These are phyloP conservation scores for Pseudopyricularia javanii DNA, from an alignment of 2,329 filamentous ascomycete genomes.

Conservation along the genomic window DNA sequence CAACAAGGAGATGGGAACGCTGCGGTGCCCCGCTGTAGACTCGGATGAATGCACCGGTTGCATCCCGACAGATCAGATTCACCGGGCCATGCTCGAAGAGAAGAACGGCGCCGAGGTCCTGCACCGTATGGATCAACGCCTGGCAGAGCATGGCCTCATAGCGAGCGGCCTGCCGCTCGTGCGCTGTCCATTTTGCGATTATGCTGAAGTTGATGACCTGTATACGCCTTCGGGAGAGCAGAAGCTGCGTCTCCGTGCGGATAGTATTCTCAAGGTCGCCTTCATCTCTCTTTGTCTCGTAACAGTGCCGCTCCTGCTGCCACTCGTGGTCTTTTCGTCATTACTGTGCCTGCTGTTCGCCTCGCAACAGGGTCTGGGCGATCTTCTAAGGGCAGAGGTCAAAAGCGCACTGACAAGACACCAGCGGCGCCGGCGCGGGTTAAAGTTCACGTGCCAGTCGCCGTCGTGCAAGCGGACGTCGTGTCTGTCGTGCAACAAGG, in stretches of 20 bases:
- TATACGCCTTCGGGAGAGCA: slow-evolving; percentile 47
- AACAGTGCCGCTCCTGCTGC: slow-evolving; percentile 42
- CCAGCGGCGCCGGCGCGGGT: slow-evolving; percentile 56
- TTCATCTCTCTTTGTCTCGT: slow-evolving; percentile 41
- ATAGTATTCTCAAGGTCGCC: slow-evolving; percentile 32
- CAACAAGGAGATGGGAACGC: slow-evolving; percentile 56
- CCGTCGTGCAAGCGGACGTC: slow-evolving; percentile 56
- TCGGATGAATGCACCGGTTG: slow-evolving; percentile 60
- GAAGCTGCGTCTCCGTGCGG: slow-evolving; percentile 42
- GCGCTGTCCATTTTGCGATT: slow-evolving; percentile 81
- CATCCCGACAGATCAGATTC: slow-evolving; percentile 57
- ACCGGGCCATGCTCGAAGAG: slow-evolving; percentile 58
- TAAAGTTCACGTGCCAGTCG: slow-evolving; percentile 66
- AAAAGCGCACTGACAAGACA: slow-evolving; percentile 52
- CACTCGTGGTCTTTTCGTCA: slow-evolving; percentile 34
- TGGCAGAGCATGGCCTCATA: slow-evolving; percentile 64
- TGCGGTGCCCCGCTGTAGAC: slow-evolving; percentile 73
- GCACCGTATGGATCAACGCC: slow-evolving; percentile 63
- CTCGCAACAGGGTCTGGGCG: slow-evolving; percentile 27
- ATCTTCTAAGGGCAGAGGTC: slow-evolving; percentile 33
- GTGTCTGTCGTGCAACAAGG: slow-evolving; percentile 70
- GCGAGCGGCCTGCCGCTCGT: slow-evolving; percentile 65
- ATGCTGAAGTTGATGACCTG: slow-evolving; percentile 76
- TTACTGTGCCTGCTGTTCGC: slow-evolving; percentile 30
- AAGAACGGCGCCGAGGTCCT: slow-evolving; percentile 61